Evolutionary conservation across 106 monocot genomes (phyloP).

Genomic region (Xerophyta viscosa): DNA sequence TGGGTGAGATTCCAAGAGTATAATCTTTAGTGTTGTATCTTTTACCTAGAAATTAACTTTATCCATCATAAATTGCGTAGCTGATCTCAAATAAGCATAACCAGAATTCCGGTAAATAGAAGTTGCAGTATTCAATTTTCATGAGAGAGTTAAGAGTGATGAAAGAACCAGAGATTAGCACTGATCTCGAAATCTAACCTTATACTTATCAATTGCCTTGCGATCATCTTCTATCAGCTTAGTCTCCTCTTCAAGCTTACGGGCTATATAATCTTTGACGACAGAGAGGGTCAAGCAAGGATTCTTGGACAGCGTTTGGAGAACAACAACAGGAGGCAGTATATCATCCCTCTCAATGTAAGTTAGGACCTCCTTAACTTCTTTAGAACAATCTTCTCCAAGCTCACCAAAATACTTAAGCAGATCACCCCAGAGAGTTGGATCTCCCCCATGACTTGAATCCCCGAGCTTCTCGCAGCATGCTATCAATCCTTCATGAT

Average conservation of each 20-base stretch:
- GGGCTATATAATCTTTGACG: constrained; percentile 94
- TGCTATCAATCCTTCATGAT: constrained; percentile 83
- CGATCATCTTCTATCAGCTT: constrained; percentile 90
- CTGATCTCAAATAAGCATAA: too few relatives aligned
- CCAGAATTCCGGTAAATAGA: too few relatives aligned
- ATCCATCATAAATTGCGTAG: too few relatives aligned
- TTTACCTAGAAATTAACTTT: too few relatives aligned
- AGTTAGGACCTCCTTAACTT: constrained; percentile 90
- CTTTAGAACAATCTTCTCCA: constrained; percentile 91
- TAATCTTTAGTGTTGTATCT: too few relatives aligned
- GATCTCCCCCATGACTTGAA: constrained; percentile 77
- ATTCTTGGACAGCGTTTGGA: constrained; percentile 73
- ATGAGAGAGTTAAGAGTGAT: background rate
- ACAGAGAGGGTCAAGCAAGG: constrained; percentile 87
- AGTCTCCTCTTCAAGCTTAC: constrained; percentile 94
- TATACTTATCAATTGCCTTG: constrained; percentile 73
- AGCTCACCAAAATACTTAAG: constrained; percentile 94
- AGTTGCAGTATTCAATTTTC: too few relatives aligned
- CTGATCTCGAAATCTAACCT: constrained; percentile 42
- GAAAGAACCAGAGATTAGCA: background rate
- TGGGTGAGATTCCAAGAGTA: too few relatives aligned
- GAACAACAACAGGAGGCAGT: constrained; percentile 88
- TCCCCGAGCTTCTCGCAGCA: constrained; percentile 90
- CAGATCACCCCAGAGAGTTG: constrained; percentile 79
- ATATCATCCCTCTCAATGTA: constrained; percentile 90